Conservation (phyloP, 768 basidiomycete genomes). For the Tylopilus subfusipes region DNA sequence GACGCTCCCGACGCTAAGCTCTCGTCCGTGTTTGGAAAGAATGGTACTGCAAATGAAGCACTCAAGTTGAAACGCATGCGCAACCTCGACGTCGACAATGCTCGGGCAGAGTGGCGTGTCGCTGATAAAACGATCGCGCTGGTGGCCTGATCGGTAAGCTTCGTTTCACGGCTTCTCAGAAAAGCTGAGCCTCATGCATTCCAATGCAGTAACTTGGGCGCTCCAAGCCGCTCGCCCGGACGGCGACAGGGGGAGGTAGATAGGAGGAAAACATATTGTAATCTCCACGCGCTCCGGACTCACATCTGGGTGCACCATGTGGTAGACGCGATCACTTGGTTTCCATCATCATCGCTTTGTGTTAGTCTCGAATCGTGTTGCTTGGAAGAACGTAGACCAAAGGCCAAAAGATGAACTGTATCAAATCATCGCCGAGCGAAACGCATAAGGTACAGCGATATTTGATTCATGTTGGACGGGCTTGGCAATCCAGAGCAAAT, state of each 20-base stretch:
- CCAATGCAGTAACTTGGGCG: neutral
- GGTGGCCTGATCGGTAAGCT: constrained; percentile 29
- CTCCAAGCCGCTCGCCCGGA: neutral
- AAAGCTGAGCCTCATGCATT: neutral
- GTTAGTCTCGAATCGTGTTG: neutral
- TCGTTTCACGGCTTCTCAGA: neutral
- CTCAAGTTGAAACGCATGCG: constrained; percentile 56
- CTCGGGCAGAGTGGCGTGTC: constrained; percentile 67
- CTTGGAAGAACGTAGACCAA: neutral
- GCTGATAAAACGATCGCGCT: constrained; percentile 49
- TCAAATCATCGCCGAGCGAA: neutral
- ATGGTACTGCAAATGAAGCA: constrained; percentile 23
- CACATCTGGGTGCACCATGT: neutral
- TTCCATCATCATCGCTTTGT: constrained; percentile 4
- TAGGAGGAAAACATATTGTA: neutral
- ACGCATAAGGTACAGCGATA: neutral
- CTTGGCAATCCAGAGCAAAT: neutral
- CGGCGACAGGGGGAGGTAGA: constrained; percentile 1
- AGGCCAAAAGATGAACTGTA: neutral
- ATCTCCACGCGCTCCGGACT: neutral
- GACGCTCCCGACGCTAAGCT: constrained; percentile 55
- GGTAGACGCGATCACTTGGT: neutral
- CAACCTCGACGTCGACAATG: constrained; percentile 57
- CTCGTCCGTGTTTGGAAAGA: constrained; percentile 21
- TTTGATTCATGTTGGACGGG: neutral